These are phyloP conservation scores for Jamesozyma hellenica DNA, from an alignment of 805 yeast genomes.

Conservation along the genomic window DNA sequence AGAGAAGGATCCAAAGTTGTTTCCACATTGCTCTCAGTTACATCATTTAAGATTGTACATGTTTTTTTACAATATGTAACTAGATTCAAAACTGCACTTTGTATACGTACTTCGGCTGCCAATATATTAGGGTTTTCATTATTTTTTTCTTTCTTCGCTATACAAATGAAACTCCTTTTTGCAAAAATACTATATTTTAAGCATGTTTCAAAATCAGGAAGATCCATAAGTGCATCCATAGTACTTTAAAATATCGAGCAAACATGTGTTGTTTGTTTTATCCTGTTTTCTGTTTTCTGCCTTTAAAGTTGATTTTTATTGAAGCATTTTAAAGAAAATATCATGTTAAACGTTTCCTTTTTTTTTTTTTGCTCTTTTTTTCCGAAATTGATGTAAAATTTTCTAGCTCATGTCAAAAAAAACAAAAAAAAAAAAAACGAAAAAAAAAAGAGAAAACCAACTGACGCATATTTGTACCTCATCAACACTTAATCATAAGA, in stretches of 20 bases:
- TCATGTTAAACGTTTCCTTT: conserved; percentile 1
- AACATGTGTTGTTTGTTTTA: no score
- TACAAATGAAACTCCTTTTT: conserved; percentile 13
- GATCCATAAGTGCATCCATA: neutral
- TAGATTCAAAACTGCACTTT: neutral
- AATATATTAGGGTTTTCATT: neutral
- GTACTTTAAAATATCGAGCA: neutral
- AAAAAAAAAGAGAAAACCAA: no score
- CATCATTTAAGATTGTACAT: neutral
- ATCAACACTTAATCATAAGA: no score
- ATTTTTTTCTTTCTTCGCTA: conserved; percentile 6
- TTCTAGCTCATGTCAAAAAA: conserved; percentile 5
- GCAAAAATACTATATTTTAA: conserved; percentile 14
- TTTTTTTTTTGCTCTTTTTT: neutral
- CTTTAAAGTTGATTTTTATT: no score
- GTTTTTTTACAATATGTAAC: neutral
- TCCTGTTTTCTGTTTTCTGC: neutral
- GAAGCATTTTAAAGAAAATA: neutral
- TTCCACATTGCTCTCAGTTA: neutral
- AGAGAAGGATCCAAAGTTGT: neutral
- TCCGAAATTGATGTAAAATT: conserved; percentile 2
- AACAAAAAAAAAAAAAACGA: no score
- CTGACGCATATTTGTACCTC: no score
- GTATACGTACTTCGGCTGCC: neutral
- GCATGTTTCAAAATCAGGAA: conserved; percentile 14